A percentile compares a stretch with the other conserved stretches of the same genome.
Conservation (phyloP, 345 rosid species). For the Acer campestre region DNA sequence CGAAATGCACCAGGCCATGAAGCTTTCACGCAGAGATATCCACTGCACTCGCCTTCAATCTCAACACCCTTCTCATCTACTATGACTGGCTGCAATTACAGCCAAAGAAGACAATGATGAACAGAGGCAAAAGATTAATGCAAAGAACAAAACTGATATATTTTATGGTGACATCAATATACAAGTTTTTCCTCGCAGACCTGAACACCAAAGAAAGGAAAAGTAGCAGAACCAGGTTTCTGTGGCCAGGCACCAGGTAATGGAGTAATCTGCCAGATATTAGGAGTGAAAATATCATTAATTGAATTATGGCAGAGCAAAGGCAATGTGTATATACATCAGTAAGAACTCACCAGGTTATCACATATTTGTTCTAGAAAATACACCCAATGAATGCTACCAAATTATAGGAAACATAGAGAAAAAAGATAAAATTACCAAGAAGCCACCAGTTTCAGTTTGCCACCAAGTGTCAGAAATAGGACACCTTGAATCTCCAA, state of each 20-base stretch:
- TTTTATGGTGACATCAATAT: conserved; percentile 6
- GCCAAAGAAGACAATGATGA: conserved; percentile 17
- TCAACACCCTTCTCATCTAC: conserved; percentile 98
- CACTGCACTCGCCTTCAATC: conserved; percentile 92
- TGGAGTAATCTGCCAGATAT: conserved; percentile 77
- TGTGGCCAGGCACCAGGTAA: conserved; percentile 99
- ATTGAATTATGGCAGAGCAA: not conserved
- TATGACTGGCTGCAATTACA: conserved; percentile 66
- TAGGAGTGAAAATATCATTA: conserved; percentile 20
- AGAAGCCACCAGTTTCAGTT: conserved; percentile 98
- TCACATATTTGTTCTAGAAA: not conserved
- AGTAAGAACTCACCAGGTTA: conserved; percentile 4
- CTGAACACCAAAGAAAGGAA: conserved; percentile 99
- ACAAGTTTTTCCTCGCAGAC: conserved; percentile 39
- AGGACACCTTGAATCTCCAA: conserved; percentile 90
- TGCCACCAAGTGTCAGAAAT: conserved; percentile 99
- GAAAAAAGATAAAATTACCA: conserved; percentile 47
- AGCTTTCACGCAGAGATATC: conserved; percentile 81
- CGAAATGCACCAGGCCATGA: conserved; percentile 99
- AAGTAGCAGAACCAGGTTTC: conserved; percentile 99
- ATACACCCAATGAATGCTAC: not conserved
- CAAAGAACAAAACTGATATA: conserved; percentile 3
- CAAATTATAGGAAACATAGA: conserved; percentile 8
- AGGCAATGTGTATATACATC: not conserved
- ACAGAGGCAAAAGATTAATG: conserved; percentile 10